Evolutionary conservation across 164 flowering plant genomes (phyloP).

Genomic region (Aristolochia contorta): DNA sequence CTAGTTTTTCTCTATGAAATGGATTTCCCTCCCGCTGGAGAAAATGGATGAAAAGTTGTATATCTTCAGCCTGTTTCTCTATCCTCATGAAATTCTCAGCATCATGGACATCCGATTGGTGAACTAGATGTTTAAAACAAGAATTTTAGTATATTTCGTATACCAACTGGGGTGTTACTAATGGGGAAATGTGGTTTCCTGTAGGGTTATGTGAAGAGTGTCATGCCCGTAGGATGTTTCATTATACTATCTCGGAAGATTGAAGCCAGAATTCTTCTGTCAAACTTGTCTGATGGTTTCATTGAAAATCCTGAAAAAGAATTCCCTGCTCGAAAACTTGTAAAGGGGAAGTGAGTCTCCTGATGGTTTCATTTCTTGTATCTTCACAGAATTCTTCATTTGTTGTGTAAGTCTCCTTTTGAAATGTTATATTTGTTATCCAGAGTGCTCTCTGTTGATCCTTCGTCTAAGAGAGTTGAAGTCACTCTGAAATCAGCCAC

Average conservation of each 20-base stretch:
- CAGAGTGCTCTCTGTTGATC: slow-evolving; percentile 87
- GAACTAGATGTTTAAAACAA: no score
- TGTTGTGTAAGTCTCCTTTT: background rate
- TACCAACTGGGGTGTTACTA: background rate
- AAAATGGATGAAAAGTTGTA: no score
- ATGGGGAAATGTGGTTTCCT: background rate
- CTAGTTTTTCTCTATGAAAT: no score
- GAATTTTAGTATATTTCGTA: background rate
- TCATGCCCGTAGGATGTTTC: slow-evolving; percentile 78
- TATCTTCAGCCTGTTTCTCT: no score
- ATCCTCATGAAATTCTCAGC: no score
- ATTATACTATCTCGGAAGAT: slow-evolving; percentile 75
- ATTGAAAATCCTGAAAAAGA: slow-evolving; percentile 60
- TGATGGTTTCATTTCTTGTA: no score
- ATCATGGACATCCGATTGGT: no score
- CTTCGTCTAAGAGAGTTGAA: slow-evolving; percentile 72
- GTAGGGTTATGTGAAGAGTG: slow-evolving; percentile 86
- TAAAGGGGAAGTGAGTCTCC: slow-evolving; percentile 65
- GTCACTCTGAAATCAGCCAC: slow-evolving; percentile 50
- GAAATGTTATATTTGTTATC: slow-evolving; percentile 3
- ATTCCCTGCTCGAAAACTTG: slow-evolving; percentile 78
- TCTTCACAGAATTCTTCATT: no score
- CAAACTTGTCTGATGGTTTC: slow-evolving; percentile 71
- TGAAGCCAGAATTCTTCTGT: slow-evolving; percentile 82
- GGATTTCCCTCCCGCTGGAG: no score